A percentile compares a stretch with the other conserved stretches of the same genome.
Conservation (phyloP, 331 rosid species). For the Pyracantha coccinea region DNA sequence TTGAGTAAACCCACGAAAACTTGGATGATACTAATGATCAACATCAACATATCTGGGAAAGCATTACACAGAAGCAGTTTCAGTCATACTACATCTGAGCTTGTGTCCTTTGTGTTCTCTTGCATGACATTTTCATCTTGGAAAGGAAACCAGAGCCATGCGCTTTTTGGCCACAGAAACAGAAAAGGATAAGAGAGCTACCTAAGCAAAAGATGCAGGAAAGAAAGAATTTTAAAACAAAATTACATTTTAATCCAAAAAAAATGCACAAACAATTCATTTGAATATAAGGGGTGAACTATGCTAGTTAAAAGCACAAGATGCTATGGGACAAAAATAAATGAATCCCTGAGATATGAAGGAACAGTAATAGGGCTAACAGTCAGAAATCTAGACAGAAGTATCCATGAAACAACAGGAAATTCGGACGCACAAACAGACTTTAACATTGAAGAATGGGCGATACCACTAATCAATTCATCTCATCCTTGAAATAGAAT, state of each 20-base stretch:
- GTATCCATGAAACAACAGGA: background rate
- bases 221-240: background rate
- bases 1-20: background rate
- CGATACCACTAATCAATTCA: no score
- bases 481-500: no score
- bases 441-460: no score
- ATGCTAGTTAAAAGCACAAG: background rate
- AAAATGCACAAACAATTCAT: background rate
- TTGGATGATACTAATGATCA: background rate
- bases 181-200: background rate
- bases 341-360: background rate
- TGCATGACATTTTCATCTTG: background rate
- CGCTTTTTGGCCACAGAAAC: background rate
- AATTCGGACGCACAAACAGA: background rate
- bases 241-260: background rate
- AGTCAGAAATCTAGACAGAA: background rate
- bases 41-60: background rate
- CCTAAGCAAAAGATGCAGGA: background rate
- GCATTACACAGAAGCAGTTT: background rate
- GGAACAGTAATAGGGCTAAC: background rate
- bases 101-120: background rate
- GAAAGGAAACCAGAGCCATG: background rate
- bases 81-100: background rate
- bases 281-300: background rate
- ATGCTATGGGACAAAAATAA: background rate